These are phyloP conservation scores for Aegilops longissima DNA, from an alignment of 176 grass and related monocot genomes.

Conservation along the genomic window DNA sequence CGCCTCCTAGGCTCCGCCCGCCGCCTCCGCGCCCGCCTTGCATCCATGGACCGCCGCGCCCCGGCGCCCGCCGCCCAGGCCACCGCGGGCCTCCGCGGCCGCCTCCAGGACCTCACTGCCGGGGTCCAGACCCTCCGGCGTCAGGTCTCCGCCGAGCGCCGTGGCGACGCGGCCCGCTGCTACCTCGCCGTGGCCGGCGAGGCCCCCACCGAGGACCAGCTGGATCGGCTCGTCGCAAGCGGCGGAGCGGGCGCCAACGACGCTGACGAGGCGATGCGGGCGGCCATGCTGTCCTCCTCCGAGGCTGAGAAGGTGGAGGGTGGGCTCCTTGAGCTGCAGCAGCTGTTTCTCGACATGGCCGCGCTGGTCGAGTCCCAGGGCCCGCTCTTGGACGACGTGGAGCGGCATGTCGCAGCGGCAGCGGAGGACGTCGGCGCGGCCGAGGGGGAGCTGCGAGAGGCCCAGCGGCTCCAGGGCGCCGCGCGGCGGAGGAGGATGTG, in stretches of 20 bases:
- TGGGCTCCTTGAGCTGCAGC: constrained; percentile 71
- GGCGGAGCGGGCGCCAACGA: constrained; percentile 18
- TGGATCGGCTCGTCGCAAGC: constrained; percentile 45
- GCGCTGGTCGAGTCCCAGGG: constrained; percentile 67
- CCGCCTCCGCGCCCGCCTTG: constrained; percentile 40
- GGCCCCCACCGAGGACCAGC: constrained; percentile 50
- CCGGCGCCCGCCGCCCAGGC: constrained; percentile 40
- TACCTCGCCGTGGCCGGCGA: constrained; percentile 72
- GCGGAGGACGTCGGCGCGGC: constrained; percentile 47
- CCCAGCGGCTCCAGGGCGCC: constrained; percentile 41
- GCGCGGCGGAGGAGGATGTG: constrained; percentile 39
- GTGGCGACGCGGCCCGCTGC: constrained; percentile 49
- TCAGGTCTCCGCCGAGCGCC: constrained; percentile 51
- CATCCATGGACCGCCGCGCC: constrained; percentile 44
- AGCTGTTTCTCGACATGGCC: constrained; percentile 89
- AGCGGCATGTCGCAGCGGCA: constrained; percentile 51
- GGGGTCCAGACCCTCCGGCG: constrained; percentile 50
- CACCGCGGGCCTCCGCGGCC: constrained; percentile 42
- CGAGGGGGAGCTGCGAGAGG: constrained; percentile 41
- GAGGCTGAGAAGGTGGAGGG: constrained; percentile 57
- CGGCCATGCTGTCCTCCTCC: constrained; percentile 41
- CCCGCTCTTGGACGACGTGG: constrained; percentile 52
- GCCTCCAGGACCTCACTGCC: constrained; percentile 55
- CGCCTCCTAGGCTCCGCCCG: constrained; percentile 38
- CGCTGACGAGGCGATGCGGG: constrained; percentile 40